Conservation (phyloP, 495 filamentous ascomycete genomes). For the Massariosphaeria phaeospora region DNA sequence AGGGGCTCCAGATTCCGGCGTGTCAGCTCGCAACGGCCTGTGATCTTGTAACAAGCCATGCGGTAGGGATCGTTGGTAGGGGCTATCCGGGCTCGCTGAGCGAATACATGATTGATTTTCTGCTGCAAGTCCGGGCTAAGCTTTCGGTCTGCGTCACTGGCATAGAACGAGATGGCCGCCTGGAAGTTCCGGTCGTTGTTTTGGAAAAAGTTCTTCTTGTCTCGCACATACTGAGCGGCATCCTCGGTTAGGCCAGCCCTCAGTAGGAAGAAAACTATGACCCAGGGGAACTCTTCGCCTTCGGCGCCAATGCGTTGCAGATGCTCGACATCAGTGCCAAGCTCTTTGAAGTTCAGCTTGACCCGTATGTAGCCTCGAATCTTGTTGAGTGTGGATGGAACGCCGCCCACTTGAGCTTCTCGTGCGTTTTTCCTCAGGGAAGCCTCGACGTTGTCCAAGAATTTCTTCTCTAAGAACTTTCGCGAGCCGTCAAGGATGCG, state of each 20-base stretch:
- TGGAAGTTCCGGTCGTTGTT: constrained; percentile 85
- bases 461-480: constrained; percentile 65
- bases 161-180: constrained; percentile 80
- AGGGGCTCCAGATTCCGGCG: constrained; percentile 74
- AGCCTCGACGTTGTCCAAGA: constrained; percentile 67
- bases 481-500: constrained; percentile 73
- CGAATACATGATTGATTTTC: constrained; percentile 83
- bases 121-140: constrained; percentile 73
- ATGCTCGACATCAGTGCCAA: constrained; percentile 67
- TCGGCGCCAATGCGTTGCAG: constrained; percentile 71
- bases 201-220: constrained; percentile 71
- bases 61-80: constrained; percentile 89
- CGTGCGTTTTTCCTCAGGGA: constrained; percentile 73
- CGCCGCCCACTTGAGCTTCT: constrained; percentile 84
- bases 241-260: constrained; percentile 77
- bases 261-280: constrained; percentile 86
- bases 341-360: constrained; percentile 66
- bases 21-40: constrained; percentile 85
- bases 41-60: constrained; percentile 95
- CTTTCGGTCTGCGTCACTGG: constrained; percentile 62
- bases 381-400: constrained; percentile 81
- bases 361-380: constrained; percentile 86
- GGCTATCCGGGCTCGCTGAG: constrained; percentile 72
- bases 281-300: constrained; percentile 87
- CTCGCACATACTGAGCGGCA: constrained; percentile 77